Conservation (phyloP, 2,329 filamentous ascomycete species). For the Cryphonectria naterciae region DNA sequence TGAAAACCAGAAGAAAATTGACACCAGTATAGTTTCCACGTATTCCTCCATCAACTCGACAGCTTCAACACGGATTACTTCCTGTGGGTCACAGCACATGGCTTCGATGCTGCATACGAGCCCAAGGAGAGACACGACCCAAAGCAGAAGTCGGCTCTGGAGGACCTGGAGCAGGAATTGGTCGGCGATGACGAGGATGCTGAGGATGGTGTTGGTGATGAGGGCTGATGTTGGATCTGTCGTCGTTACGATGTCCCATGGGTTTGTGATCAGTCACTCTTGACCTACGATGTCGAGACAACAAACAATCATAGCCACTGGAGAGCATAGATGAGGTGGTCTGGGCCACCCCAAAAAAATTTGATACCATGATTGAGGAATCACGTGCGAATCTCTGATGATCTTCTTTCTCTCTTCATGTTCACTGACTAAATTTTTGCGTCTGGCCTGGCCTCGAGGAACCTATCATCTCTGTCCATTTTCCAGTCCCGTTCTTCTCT, state of each 20-base stretch:
- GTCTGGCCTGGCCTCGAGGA: not conserved
- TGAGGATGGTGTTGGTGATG: constrained; percentile 48
- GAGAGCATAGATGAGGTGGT: not conserved
- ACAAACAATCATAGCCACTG: not conserved
- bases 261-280: not conserved
- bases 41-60: constrained; percentile 80
- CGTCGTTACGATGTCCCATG: not conserved
- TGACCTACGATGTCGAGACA: too few species aligned
- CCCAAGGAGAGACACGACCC: constrained; percentile 45
- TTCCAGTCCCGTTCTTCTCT: not conserved
- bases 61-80: constrained; percentile 74
- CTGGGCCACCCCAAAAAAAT: not conserved
- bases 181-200: constrained; percentile 58
- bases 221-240: not conserved
- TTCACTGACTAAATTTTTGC: not conserved
- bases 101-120: constrained; percentile 63
- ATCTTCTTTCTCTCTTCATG: not conserved
- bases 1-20: constrained; percentile 3
- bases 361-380: constrained; percentile 10
- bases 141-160: constrained; percentile 32
- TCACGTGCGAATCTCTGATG: not conserved
- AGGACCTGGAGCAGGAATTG: constrained; percentile 50
- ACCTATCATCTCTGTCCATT: not conserved
- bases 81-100: constrained; percentile 73
- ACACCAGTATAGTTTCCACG: constrained; percentile 63